These are phyloP conservation scores for Juncus inflexus DNA, from an alignment of 176 grass and related monocot species.

Conservation along the genomic window DNA sequence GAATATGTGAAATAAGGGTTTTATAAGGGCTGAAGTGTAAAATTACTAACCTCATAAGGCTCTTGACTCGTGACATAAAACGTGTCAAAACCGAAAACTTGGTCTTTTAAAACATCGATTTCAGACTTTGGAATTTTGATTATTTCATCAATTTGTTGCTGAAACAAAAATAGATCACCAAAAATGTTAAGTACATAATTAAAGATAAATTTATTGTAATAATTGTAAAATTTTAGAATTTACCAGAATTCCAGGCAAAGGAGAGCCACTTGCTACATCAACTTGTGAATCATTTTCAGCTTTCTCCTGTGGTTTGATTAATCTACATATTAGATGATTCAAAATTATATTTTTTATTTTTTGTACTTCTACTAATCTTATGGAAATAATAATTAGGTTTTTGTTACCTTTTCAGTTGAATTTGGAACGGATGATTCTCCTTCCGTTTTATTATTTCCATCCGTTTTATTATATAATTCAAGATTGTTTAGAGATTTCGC, in stretches of 20 bases:
- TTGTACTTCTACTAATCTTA: constrained; percentile 10
- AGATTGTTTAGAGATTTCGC: constrained; percentile 18
- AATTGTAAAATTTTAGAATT: constrained; percentile 8
- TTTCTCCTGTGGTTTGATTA: constrained; percentile 42
- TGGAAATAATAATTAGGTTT: constrained; percentile 8
- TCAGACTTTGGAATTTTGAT: constrained; percentile 74
- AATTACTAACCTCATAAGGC: constrained; percentile 77
- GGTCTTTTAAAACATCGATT: constrained; percentile 94
- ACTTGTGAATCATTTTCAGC: constrained; percentile 27
- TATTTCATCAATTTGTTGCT: constrained; percentile 86
- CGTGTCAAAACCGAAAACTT: constrained; percentile 95
- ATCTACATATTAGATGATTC: constrained; percentile 37
- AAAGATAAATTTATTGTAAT: background rate
- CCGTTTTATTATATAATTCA: constrained; percentile 19
- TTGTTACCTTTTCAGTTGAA: constrained; percentile 36
- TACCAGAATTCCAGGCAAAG: constrained; percentile 97
- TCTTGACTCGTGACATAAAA: constrained; percentile 88
- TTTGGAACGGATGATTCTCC: constrained; percentile 28
- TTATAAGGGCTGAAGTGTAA: constrained; percentile 6
- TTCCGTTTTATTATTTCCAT: constrained; percentile 30
- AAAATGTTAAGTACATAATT: too few species aligned
- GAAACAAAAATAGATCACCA: constrained; percentile 22
- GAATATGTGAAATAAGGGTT: background rate
- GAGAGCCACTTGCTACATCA: constrained; percentile 73
- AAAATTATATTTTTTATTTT: constrained; percentile 30